A percentile compares a stretch with the other conserved stretches of the same genome.
Evolutionary conservation across 768 basidiomycete species (phyloP).

Genomic region (Lyophyllum shimeji): DNA sequence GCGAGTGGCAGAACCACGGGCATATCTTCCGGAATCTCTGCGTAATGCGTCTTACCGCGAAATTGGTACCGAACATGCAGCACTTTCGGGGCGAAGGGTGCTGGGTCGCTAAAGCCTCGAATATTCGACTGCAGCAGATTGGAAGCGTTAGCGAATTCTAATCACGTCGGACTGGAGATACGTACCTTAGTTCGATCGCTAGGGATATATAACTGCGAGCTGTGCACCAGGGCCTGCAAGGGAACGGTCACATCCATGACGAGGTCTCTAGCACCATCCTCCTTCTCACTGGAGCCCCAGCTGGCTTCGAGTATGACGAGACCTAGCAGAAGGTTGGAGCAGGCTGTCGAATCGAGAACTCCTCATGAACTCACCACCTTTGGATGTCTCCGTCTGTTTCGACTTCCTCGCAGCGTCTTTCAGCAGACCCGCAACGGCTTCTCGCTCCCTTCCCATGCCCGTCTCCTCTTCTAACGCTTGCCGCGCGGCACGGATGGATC

Average conservation of each 20-base stretch:
- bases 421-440: constrained; percentile 62
- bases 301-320: constrained; percentile 74
- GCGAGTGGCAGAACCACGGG: constrained; percentile 73
- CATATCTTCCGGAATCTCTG: constrained; percentile 71
- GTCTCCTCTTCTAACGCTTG: constrained; percentile 64
- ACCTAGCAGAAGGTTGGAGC: constrained; percentile 41
- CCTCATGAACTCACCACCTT: constrained; percentile 51
- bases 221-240: constrained; percentile 77
- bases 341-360: constrained; percentile 6
- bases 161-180: constrained; percentile 7
- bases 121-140: constrained; percentile 53
- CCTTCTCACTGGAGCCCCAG: constrained; percentile 60
- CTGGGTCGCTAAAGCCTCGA: constrained; percentile 89
- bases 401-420: constrained; percentile 67
- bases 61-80: constrained; percentile 78
- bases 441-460: constrained; percentile 60
- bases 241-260: constrained; percentile 78
- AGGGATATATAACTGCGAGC: constrained; percentile 77
- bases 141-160: not conserved
- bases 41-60: constrained; percentile 68
- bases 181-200: constrained; percentile 74
- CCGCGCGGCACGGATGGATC: constrained; percentile 67
- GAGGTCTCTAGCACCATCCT: constrained; percentile 52
- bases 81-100: constrained; percentile 67
- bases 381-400: constrained; percentile 59